Percentiles rank a stretch among this genome's conserved stretches.
These are phyloP conservation scores for Fagopyrum tataricum DNA, from an alignment of 148 eudicot species.

Conservation along the genomic window DNA sequence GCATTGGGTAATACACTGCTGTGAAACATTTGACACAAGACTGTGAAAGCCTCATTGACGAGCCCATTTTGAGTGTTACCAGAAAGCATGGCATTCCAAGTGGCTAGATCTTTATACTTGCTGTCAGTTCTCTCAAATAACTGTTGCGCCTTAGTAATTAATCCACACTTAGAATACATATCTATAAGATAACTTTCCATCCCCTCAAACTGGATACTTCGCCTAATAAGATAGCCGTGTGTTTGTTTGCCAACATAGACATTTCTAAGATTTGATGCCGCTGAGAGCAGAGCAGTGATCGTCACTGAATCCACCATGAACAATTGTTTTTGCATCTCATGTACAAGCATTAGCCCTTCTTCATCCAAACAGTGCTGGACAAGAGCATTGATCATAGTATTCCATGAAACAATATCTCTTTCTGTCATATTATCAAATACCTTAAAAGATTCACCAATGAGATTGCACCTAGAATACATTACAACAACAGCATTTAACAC, in stretches of 20 bases:
- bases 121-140: constrained; percentile 39
- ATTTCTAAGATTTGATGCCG: constrained; percentile 78
- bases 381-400: constrained; percentile 70
- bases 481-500: constrained; percentile 59
- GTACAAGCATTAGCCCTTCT: constrained; percentile 77
- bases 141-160: constrained; percentile 33
- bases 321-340: constrained; percentile 83
- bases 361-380: constrained; percentile 68
- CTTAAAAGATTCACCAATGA: constrained; percentile 47
- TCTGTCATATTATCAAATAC: constrained; percentile 63
- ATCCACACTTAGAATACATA: constrained; percentile 76
- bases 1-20: constrained; percentile 55
- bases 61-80: constrained; percentile 62
- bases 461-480: constrained; percentile 80
- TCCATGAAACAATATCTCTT: constrained; percentile 85
- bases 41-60: constrained; percentile 40
- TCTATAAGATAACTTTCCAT: constrained; percentile 80
- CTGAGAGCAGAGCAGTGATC: constrained; percentile 62
- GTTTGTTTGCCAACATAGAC: constrained; percentile 63
- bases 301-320: constrained; percentile 62
- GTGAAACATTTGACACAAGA: constrained; percentile 57
- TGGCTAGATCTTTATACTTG: constrained; percentile 56
- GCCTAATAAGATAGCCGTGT: constrained; percentile 70
- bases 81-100: constrained; percentile 84
- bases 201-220: constrained; percentile 59